Percentiles rank a stretch among this genome's conserved stretches.
phyloP scores from a whole-genome alignment of 1,139 yeast genomes.

The Eremothecium cymbalariae region DNA sequence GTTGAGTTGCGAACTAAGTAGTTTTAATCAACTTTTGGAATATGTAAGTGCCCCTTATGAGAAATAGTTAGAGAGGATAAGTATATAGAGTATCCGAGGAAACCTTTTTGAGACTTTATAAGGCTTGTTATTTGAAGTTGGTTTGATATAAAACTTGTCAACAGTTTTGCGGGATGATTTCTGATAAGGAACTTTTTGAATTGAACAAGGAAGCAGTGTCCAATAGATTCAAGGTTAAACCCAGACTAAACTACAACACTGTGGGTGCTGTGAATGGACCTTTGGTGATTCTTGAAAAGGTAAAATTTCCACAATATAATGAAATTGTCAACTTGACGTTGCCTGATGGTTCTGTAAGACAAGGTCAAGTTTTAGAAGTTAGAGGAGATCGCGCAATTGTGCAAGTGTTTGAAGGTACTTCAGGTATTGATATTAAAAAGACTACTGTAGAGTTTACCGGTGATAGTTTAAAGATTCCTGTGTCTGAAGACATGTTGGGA shows the following conservation, averaged over 20 bases:
- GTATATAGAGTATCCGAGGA: no score
- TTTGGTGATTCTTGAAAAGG: constrained; percentile 88
- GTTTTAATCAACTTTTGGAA: no score
- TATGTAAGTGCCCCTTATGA: no score
- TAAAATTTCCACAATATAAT: constrained; percentile 90
- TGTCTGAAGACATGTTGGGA: constrained; percentile 94
- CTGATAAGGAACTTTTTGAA: constrained; percentile 44
- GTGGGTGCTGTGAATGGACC: constrained; percentile 99
- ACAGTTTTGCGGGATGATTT: constrained; percentile 11
- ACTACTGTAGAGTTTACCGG: constrained; percentile 97
- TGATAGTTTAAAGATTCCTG: constrained; percentile 83
- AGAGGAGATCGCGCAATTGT: constrained; percentile 96
- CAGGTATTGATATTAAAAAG: constrained; percentile 95
- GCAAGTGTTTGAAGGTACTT: constrained; percentile 97
- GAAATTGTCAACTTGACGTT: constrained; percentile 94
- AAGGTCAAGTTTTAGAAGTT: constrained; percentile 97
- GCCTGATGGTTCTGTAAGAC: constrained; percentile 90
- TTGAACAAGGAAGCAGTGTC: constrained; percentile 87
- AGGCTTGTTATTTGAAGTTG: no score
- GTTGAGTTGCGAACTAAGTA: no score
- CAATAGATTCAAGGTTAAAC: constrained; percentile 82
- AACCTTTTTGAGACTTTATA: no score
- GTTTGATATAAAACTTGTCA: no score
- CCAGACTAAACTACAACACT: constrained; percentile 86
- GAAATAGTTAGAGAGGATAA: no score